Conservation (phyloP, 2,329 filamentous ascomycete species). For the Chaetomium sp. region DNA sequence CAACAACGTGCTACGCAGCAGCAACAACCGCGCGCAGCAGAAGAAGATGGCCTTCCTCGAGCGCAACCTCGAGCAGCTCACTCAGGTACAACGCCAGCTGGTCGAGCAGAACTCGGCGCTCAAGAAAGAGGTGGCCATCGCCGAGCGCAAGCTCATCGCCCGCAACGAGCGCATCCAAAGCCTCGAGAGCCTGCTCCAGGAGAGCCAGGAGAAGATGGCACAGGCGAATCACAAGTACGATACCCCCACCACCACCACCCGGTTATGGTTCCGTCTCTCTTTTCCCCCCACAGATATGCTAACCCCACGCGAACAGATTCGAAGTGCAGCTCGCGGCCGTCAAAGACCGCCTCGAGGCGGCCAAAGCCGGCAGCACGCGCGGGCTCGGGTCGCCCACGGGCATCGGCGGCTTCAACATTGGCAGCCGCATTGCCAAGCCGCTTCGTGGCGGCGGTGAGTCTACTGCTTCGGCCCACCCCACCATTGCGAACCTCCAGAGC, state of each 20-base stretch:
- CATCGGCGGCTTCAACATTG: conserved; percentile 72
- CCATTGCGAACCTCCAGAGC: conserved; percentile 58
- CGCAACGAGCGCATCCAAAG: conserved; percentile 96
- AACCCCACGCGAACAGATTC: conserved; percentile 63
- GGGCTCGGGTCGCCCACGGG: conserved; percentile 68
- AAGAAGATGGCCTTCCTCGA: conserved; percentile 99
- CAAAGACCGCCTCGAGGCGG: conserved; percentile 95
- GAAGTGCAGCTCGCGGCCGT: conserved; percentile 95
- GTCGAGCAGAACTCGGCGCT: conserved; percentile 96
- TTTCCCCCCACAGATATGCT: conserved; percentile 4
- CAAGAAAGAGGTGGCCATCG: conserved; percentile 99
- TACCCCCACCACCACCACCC: neutral
- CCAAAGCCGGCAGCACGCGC: conserved; percentile 87
- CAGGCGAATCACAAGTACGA: conserved; percentile 95
- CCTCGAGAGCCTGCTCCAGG: conserved; percentile 86
- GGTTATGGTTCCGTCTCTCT: conserved; percentile 6
- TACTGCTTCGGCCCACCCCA: conserved; percentile 51
- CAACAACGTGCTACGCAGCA: conserved; percentile 94
- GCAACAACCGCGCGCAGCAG: conserved; percentile 97
- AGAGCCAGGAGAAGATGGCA: conserved; percentile 97
- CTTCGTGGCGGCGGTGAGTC: conserved; percentile 63
- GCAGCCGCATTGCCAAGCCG: conserved; percentile 70
- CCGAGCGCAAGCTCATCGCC: conserved; percentile 94
- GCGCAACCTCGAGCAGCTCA: conserved; percentile 95
- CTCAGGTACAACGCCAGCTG: conserved; percentile 93